Base-by-base conservation (phyloP, 495 filamentous ascomycete genomes). In the Jackrogersella multiformis region DNA sequence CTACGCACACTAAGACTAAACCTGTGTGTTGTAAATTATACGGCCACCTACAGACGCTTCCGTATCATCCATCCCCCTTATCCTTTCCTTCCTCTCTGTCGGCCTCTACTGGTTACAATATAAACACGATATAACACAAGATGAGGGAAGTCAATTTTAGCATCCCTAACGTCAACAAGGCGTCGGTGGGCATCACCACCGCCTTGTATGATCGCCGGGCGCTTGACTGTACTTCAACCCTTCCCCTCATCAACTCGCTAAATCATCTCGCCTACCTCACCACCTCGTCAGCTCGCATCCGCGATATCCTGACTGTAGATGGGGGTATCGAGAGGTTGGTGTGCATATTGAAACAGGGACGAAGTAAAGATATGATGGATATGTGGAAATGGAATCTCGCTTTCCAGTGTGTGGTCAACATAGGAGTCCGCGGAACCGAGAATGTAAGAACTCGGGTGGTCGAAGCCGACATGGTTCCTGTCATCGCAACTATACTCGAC, bases 301-400 rank as follows among this genome's bases (percentile, higher is more conserved):
- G 95, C 58, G 95, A 99, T 74, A 99, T 99, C 62, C 86, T 99
- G 51, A 97, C 93, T 34, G 92, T 99, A 77, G 95, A 99, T 90
- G 95, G 95, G 77, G 95, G 95, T 46, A 92, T 98, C 72, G 95
- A 99, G 84, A 79, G 94, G 66, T 80, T 99, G 66, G 92, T 99
- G 74, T 96, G 92, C 85, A 97, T 99, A 75, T 86, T 99, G 73
- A 99, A 99, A 80, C 91, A 95, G 77, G 95, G 95, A 65, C 85
- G 93, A 75, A 96, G 92, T 74, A 93, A 93, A 81, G 93, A 98
- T 76, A 87, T 97, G 88, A 97, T 97, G 94, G 94, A 97, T 74
- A 96, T 96, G 91, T 99, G 95, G 96, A 98, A 98, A 81, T 99
- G 95, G 95, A 99, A 97, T 73, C 84, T 99, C 53, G 95, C 95